These are phyloP conservation scores for Eurotiales sp. DNA, from an alignment of 2,329 filamentous ascomycete genomes.

Conservation along the genomic window DNA sequence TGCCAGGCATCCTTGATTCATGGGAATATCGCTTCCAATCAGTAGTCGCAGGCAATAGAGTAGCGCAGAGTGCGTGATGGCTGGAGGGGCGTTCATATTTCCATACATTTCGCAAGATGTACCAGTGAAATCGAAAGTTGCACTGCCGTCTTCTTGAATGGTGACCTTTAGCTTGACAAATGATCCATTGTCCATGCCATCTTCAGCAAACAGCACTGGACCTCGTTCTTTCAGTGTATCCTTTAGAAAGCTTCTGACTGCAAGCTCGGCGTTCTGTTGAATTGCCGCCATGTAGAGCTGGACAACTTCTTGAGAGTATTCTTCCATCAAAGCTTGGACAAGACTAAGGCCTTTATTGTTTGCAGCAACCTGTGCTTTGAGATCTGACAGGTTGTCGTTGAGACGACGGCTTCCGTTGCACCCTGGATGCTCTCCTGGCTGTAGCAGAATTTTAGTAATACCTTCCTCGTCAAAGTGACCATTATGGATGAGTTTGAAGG, in stretches of 20 bases:
- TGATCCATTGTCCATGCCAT: constrained; percentile 43
- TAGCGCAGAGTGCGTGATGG: constrained; percentile 35
- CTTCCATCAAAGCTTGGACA: constrained; percentile 29
- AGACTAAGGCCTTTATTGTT: constrained; percentile 36
- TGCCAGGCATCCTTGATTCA: constrained; percentile 29
- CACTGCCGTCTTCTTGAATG: constrained; percentile 30
- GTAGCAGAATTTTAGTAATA: constrained; percentile 54
- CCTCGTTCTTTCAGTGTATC: constrained; percentile 17
- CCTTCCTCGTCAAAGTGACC: constrained; percentile 51
- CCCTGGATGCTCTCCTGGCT: constrained; percentile 63
- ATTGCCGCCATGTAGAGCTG: constrained; percentile 38
- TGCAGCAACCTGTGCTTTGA: constrained; percentile 34
- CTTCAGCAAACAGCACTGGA: constrained; percentile 24
- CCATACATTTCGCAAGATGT: constrained; percentile 33
- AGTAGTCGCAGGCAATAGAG: constrained; percentile 28
- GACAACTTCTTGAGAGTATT: constrained; percentile 26
- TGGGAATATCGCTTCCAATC: constrained; percentile 27
- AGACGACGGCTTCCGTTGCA: constrained; percentile 65
- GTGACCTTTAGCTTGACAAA: constrained; percentile 31
- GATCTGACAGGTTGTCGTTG: constrained; percentile 40
- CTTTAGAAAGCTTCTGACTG: constrained; percentile 30
- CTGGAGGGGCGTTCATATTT: constrained; percentile 36
- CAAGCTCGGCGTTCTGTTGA: constrained; percentile 30
- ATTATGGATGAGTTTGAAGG: constrained; percentile 65
- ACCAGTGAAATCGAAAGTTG: constrained; percentile 40